phyloP scores from a whole-genome alignment of 805 yeast species.

The Kazachstania kunashirensis region DNA sequence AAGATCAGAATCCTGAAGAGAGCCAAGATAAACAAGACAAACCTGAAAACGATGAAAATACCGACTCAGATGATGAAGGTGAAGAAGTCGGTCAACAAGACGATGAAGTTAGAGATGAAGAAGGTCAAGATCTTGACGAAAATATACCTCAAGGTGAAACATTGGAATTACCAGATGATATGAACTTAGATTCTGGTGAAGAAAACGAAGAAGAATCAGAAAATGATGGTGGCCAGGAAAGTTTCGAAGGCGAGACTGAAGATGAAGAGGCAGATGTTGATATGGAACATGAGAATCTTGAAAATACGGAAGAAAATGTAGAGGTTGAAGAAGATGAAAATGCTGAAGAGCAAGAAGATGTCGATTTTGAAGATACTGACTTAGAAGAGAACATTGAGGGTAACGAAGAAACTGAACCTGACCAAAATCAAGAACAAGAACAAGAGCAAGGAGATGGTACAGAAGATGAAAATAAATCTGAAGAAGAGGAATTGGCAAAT shows the following conservation, averaged over 20 bases:
- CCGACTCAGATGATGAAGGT: conserved; percentile 35
- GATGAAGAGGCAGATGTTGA: conserved; percentile 70
- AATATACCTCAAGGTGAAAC: conserved; percentile 78
- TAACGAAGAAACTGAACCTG: conserved; percentile 24
- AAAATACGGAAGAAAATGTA: conserved; percentile 24
- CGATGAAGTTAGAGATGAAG: conserved; percentile 63
- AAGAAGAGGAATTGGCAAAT: conserved; percentile 25
- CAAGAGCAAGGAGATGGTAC: conserved; percentile 24
- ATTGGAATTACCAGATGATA: conserved; percentile 84
- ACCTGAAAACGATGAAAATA: conserved; percentile 36
- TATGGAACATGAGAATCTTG: conserved; percentile 33
- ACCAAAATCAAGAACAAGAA: conserved; percentile 12
- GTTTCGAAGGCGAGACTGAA: conserved; percentile 29
- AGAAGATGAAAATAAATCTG: conserved; percentile 24
- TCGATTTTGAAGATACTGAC: conserved; percentile 32
- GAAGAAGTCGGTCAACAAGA: conserved; percentile 79
- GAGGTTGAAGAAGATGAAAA: conserved; percentile 28
- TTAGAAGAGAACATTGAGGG: conserved; percentile 27
- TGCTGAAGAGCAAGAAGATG: conserved; percentile 24
- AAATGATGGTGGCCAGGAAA: conserved; percentile 31
- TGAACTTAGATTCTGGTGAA: conserved; percentile 75
- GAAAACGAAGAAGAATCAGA: conserved; percentile 45
- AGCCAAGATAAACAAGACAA: conserved; percentile 31
- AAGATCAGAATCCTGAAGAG: conserved; percentile 31
- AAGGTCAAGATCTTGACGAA: conserved; percentile 58